Evolutionary conservation across 495 filamentous ascomycete genomes (phyloP), one percentile per base, ranked within the genome.

Genomic region (Penicillium alfredii): DNA sequence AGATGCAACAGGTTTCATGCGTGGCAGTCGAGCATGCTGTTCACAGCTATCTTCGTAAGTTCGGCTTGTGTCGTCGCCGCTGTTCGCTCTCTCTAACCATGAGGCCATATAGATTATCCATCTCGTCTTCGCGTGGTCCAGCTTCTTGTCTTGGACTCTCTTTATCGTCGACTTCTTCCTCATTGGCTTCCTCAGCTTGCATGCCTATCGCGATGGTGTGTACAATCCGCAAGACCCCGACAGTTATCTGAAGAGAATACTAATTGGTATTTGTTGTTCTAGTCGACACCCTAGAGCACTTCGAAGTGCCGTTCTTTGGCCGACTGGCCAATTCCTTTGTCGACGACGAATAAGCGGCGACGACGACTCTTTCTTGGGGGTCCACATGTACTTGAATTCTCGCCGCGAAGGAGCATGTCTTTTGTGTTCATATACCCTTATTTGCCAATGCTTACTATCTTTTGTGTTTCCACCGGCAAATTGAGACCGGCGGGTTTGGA

Each of bases 11-110:
- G 88, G 47, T 95, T 95, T 44, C 92, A 98, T 60, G 92, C 89
- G 6, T 96, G 92, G 90, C 90, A 97, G 63, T 85, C 81, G 3
- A 82, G 82, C 42, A 73, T 97, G 60, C 61, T 96, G 10, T 98
- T 96, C 59, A 80, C 84, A 12, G 76, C 74, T 38, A 57, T 98
- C 30, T 93, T 95, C 57, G 79, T 90, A 58, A 49, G 73, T 68
- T 33, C 5, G 20, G 28, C 33, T 11, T 13, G 20, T n/a, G 10
- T n/a, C 12, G 6, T 23, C 14, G 0, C 6, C 29, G 13, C 27
- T 25, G 16, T 28, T 18, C 23, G 14, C 6, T 10, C 21, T 35
- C 28, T 24, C 35, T 67, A 20, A 56, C 25, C n/a, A n/a, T n/a
- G n/a, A n/a, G 16, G 11, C 8, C 20, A 6, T 25, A 28, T 35